These are phyloP conservation scores for Piper longum DNA, from an alignment of 164 flowering plant genomes.

Conservation along the genomic window DNA sequence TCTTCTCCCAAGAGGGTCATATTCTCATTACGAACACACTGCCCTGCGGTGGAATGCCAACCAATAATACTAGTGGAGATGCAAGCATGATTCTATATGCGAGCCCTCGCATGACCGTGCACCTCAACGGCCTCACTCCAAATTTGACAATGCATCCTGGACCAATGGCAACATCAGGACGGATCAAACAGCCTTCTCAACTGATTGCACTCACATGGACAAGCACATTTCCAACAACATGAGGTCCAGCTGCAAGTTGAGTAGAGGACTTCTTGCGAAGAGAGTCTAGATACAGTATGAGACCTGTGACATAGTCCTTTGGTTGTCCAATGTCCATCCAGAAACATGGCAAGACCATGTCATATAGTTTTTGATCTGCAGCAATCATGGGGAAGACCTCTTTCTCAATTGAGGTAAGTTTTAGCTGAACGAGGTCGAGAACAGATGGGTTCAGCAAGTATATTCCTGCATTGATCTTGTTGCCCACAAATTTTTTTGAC, in stretches of 20 bases:
- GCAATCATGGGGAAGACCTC: conserved; percentile 91
- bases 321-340: conserved; percentile 99
- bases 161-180: conserved; percentile 96
- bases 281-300: conserved; percentile 76
- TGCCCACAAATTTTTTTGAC: conserved; percentile 94
- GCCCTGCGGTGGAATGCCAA: conserved; percentile 96
- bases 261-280: conserved; percentile 57
- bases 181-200: conserved; percentile 91
- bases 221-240: conserved; percentile 79
- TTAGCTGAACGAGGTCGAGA: conserved; percentile 67
- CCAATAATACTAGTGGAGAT: conserved; percentile 88
- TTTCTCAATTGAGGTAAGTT: conserved; percentile 92
- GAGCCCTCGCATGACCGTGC: conserved; percentile 87
- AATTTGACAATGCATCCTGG: conserved; percentile 90
- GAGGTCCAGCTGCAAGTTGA: conserved; percentile 52
- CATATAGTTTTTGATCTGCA: conserved; percentile 59
- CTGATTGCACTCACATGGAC: conserved; percentile 77
- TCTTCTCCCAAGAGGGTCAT: conserved; percentile 97
- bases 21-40: conserved; percentile 97
- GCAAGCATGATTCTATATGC: conserved; percentile 90
- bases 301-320: conserved; percentile 84
- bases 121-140: conserved; percentile 90
- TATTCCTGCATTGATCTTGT: conserved; percentile 98
- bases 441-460: conserved; percentile 92
- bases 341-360: conserved; percentile 94